phyloP scores from a whole-genome alignment of 305 asterid genomes.

The Solanum hybrid region DNA sequence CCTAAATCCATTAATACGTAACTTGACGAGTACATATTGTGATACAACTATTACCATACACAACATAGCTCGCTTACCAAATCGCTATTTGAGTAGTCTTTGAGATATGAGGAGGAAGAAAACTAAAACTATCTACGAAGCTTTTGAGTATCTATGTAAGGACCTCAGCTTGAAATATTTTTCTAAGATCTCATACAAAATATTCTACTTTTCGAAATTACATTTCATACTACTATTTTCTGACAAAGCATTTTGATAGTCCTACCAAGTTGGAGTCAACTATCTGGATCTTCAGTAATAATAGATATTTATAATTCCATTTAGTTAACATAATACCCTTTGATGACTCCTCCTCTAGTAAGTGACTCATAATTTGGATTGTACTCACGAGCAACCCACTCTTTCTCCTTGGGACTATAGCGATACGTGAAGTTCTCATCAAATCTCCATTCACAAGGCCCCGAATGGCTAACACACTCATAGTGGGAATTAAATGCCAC shows the following conservation, averaged over 20 bases:
- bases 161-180: background rate
- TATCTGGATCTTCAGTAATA: background rate
- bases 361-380: background rate
- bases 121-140: background rate
- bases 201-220: background rate
- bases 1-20: background rate
- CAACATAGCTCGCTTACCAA: background rate
- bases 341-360: background rate
- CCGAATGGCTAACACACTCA: background rate
- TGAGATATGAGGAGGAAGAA: background rate
- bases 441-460: background rate
- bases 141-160: background rate
- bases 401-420: background rate
- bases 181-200: background rate
- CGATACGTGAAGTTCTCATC: background rate
- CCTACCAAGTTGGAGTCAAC: background rate
- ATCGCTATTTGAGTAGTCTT: background rate
- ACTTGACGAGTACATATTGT: background rate
- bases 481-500: background rate
- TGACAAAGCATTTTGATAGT: background rate
- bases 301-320: background rate
- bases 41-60: background rate
- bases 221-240: background rate
- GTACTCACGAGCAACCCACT: background rate
- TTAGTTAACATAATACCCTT: conserved; percentile 11